Evolutionary conservation across 805 yeast genomes (phyloP), one percentile per base, ranked within the genome.

Genomic region (Metschnikowia cubensis): DNA sequence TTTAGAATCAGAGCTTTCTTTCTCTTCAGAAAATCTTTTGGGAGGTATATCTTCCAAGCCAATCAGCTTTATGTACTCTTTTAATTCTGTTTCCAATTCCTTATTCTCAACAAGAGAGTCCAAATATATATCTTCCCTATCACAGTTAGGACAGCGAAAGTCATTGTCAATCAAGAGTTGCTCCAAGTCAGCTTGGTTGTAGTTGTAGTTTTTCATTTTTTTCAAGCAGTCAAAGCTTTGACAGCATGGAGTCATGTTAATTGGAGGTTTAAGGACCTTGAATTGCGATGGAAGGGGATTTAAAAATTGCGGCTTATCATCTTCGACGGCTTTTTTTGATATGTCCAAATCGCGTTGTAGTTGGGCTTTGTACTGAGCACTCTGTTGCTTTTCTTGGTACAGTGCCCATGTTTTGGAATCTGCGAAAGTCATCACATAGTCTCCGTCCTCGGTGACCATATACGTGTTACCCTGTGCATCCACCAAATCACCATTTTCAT

Each of bases 401-500:
- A 79, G 82, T 48, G 84, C 83, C 99, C 99, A 92, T 0, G 97
- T 85, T 60, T 84, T 85, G 38, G 83, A 80, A 69, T 94, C 99
- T 0, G 98, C 98, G 53, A 91, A 83, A n/a, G 96, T 97, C 44
- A 89, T 86, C 4, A 94, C 99, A 65, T 87, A 94, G 60, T 91
- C 88, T 45, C 99, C 99, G 34, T 89, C 94, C 46, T 91, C 98
- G 32, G 90, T 90, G 58, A 94, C 82, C 86, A 94, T 82, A 51
- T 85, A 86, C 38, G 82, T 80, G 61, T 79, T 73, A 1, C 78
- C 78, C 40, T 72, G 72, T n/a, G 63, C 64, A 53, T 74, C 78
- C 6, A 73, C 69, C 55, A 73, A 61, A 48, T 72, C 76, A 4
- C 78, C 78, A 47, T 71, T 67, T 21, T 72, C 78, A 48, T 70